Conservation (phyloP, 306 rosid species). For the Betula pendula region DNA sequence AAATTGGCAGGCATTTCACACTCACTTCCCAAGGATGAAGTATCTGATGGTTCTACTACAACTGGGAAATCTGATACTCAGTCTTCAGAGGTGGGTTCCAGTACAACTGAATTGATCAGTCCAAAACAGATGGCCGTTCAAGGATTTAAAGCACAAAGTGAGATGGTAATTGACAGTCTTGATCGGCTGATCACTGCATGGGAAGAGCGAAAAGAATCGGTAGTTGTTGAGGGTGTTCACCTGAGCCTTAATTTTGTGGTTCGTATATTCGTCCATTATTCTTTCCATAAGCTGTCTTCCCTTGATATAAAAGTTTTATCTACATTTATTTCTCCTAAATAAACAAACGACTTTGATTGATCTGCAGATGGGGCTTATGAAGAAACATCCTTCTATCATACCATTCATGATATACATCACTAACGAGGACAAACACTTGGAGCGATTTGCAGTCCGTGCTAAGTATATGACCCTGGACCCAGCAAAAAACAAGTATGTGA, state of each 20-base stretch:
- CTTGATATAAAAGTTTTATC: slow-evolving; percentile 1
- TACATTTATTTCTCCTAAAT: slow-evolving; percentile 5
- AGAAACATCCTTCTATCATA: slow-evolving; percentile 90
- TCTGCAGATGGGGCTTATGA: slow-evolving; percentile 96
- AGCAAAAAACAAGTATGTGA: slow-evolving; percentile 90
- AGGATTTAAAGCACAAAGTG: slow-evolving; percentile 98
- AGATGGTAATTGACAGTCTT: slow-evolving; percentile 99
- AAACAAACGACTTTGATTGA: slow-evolving; percentile 5
- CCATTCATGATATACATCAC: slow-evolving; percentile 94
- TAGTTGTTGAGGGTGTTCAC: slow-evolving; percentile 97
- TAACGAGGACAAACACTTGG: slow-evolving; percentile 94
- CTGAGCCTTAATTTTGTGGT: slow-evolving; percentile 96
- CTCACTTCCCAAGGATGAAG: slow-evolving; percentile 54
- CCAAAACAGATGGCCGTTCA: slow-evolving; percentile 92
- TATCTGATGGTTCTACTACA: slow-evolving; percentile 36
- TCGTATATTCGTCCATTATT: slow-evolving; percentile 20
- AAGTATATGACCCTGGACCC: slow-evolving; percentile 98
- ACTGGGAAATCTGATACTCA: slow-evolving; percentile 45
- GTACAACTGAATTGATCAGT: slow-evolving; percentile 54
- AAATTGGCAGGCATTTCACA: slow-evolving; percentile 65
- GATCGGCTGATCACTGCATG: slow-evolving; percentile 93
- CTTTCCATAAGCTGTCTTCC: slow-evolving; percentile 8
- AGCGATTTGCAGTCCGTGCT: slow-evolving; percentile 97
- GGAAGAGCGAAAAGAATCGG: slow-evolving; percentile 96
- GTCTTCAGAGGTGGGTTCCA: slow-evolving; percentile 34